Evolutionary conservation across 257 asterid species (phyloP).

Genomic region (Solanum sparsipilum): DNA sequence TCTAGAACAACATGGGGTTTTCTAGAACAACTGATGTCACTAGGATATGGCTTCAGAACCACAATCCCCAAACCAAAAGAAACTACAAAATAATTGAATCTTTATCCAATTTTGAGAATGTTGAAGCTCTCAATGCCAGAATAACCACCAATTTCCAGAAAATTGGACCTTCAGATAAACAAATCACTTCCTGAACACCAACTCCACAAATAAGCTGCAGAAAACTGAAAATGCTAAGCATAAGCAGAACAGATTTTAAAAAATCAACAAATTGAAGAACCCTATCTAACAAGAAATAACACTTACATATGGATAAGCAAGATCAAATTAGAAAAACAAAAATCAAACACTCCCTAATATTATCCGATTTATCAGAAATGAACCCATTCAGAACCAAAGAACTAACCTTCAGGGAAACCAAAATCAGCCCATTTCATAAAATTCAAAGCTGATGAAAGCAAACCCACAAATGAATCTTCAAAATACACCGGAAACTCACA

Average conservation of each 20-base stretch:
- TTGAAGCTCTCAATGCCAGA: not conserved
- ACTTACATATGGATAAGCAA: not conserved
- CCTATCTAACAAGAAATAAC: not conserved
- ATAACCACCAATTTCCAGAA: not conserved
- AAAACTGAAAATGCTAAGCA: not conserved
- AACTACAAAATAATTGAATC: not conserved
- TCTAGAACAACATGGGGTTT: not conserved
- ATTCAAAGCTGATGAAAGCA: not conserved
- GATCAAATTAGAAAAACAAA: not conserved
- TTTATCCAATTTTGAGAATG: not conserved
- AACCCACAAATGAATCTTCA: not conserved
- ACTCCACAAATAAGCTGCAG: not conserved
- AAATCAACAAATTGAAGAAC: not conserved
- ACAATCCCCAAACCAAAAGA: not conserved
- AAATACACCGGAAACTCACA: not conserved
- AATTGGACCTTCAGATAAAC: not conserved
- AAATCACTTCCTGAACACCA: not conserved
- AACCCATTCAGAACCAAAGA: not conserved
- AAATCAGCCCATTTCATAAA: not conserved
- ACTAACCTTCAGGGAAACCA: not conserved
- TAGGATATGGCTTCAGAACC: not conserved
- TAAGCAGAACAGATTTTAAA: not conserved
- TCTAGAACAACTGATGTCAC: not conserved
- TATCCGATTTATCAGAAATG: not conserved
- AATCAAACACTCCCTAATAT: not conserved